Base-by-base conservation (phyloP, 352 stramenopile species). In the Phytophthora tubulina region DNA sequence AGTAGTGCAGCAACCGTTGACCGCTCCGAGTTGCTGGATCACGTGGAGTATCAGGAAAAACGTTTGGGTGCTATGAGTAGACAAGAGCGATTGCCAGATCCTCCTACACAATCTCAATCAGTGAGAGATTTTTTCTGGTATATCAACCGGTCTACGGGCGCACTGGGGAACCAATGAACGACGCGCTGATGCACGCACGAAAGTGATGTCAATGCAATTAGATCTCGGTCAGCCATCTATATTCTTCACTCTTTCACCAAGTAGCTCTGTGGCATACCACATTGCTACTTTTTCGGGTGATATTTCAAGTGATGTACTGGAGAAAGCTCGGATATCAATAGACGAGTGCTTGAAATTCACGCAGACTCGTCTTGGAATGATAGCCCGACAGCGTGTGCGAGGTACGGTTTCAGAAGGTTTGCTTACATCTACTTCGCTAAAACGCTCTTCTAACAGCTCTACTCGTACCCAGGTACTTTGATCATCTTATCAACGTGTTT, bases 241-340 rank as follows among this genome's bases (percentile, higher is more conserved):
- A 42, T 62, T 51, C 15, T 62, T 62, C n/a, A 62, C 41, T 3
- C 31, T 62, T 52, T 62, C 54, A 9, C 54, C 54, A 32, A 62
- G 41, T 44, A 52, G 11, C 27, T 51, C 38, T 14, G 14, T 10
- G 2, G 42, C 41, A 10, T 62, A 62, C 31, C 10, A 9, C 48
- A 52, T 62, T 30, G 41, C 27, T 9, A 62, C 39, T 32, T 3
- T 62, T 39, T 14, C 41, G 36, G 53, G 53, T 13, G 42, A 46
- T 31, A 39, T 61, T 49, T 41, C 53, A 14, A 42, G 48, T 31
- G 21, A 50, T 48, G 35, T 61, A 15, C 27, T 62, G 39, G 6
- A 17, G 3, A 42, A 15, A 50, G 7, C 54, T 7, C 54, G 54
- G 36, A 52, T 9, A 30, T 44, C 39, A n/a, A 39, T 62, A 11